Percentiles rank a stretch among this genome's conserved stretches.
These are phyloP conservation scores for Chaetomiaceae sp. DNA, from an alignment of 2,329 filamentous ascomycete genomes.

Conservation along the genomic window DNA sequence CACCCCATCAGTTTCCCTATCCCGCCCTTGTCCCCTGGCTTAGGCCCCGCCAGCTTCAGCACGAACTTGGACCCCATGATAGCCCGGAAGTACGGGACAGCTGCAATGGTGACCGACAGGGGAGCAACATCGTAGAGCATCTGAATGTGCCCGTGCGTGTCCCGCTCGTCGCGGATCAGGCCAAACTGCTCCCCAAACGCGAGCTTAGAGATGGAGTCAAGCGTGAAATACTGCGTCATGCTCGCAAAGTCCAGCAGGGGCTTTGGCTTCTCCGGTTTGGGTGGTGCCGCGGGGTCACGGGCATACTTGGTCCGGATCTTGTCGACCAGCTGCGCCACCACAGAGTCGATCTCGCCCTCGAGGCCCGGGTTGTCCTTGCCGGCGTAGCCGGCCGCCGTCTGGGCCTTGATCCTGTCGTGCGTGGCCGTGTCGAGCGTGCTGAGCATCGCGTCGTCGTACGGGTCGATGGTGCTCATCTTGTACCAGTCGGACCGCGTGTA, in stretches of 20 bases:
- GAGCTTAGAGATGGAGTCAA: conserved; percentile 48
- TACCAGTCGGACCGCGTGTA: conserved; percentile 37
- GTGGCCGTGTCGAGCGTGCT: conserved; percentile 32
- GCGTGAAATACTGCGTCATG: conserved; percentile 44
- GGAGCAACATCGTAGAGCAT: conserved; percentile 27
- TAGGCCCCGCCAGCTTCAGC: conserved; percentile 34
- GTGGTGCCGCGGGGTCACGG: no score
- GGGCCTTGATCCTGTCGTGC: conserved; percentile 30
- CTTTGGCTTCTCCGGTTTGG: neutral
- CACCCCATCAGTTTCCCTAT: conserved; percentile 29
- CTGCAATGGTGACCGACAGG: conserved; percentile 18
- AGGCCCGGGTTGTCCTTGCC: conserved; percentile 28
- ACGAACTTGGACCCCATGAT: conserved; percentile 32
- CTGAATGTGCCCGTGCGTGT: conserved; percentile 41
- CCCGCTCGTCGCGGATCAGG: conserved; percentile 37
- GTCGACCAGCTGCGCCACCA: conserved; percentile 18
- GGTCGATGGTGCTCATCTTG: conserved; percentile 43
- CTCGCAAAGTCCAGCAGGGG: conserved; percentile 40
- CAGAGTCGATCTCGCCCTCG: conserved; percentile 26
- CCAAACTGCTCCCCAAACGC: conserved; percentile 47
- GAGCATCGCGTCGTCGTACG: conserved; percentile 45
- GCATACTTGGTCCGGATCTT: conserved; percentile 24
- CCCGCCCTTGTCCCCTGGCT: conserved; percentile 31
- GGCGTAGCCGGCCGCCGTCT: conserved; percentile 26
- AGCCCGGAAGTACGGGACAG: conserved; percentile 38